These are phyloP conservation scores for Ceratobasidium theobromae DNA, from an alignment of 1,284 basidiomycete species.

Conservation along the genomic window DNA sequence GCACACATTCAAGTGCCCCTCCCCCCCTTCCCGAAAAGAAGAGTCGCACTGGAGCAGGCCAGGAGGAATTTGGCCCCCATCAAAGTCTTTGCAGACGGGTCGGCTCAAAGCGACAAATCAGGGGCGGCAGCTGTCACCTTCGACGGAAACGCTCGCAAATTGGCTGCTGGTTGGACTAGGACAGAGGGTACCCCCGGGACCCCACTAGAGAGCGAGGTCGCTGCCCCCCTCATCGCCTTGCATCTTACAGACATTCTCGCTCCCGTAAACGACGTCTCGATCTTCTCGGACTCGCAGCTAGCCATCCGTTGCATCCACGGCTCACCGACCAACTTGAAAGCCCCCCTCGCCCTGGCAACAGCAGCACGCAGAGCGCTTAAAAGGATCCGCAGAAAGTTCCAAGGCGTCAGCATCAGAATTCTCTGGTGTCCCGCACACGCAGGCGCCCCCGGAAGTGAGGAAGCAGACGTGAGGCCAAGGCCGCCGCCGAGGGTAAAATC, in stretches of 20 bases:
- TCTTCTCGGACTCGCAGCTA: background rate
- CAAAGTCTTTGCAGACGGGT: too few relatives aligned
- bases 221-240: background rate
- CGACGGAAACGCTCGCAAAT: too few relatives aligned
- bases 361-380: background rate
- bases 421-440: slow-evolving; percentile 1
- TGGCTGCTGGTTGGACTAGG: too few relatives aligned
- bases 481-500: background rate
- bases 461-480: background rate
- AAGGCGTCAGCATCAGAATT: background rate
- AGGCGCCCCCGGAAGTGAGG: background rate
- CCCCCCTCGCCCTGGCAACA: background rate
- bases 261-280: background rate
- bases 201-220: background rate
- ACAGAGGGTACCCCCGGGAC: too few relatives aligned
- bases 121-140: too few relatives aligned
- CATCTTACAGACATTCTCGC: background rate
- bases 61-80: too few relatives aligned
- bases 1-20: too few relatives aligned
- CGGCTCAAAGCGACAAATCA: too few relatives aligned
- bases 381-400: background rate
- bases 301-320: background rate
- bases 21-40: too few relatives aligned
- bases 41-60: too few relatives aligned
- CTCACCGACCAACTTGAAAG: background rate